Percentiles rank a stretch among this genome's conserved stretches.
phyloP scores from a whole-genome alignment of 345 rosid species.

The Cochlearia excelsa region DNA sequence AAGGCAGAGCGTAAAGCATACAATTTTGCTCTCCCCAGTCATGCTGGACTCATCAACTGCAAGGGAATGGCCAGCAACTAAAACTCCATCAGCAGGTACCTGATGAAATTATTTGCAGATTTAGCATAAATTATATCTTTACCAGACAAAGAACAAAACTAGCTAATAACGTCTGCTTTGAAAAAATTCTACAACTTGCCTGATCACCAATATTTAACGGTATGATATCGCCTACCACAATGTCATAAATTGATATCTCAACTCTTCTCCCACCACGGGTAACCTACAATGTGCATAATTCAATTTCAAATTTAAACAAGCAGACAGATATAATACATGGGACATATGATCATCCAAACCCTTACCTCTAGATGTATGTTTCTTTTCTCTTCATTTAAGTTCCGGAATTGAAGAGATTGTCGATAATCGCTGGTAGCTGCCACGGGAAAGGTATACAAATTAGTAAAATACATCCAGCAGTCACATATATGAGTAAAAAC shows the following conservation, averaged over 20 bases:
- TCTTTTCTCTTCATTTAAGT: slow-evolving; percentile 89
- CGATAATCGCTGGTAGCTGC: slow-evolving; percentile 95
- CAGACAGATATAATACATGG: slow-evolving; percentile 12
- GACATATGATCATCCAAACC: slow-evolving; percentile 10
- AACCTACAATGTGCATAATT: slow-evolving; percentile 46
- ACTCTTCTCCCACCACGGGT: slow-evolving; percentile 78
- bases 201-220: slow-evolving; percentile 98
- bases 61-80: slow-evolving; percentile 79
- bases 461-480: slow-evolving; percentile 9
- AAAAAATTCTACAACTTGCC: slow-evolving; percentile 41
- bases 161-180: slow-evolving; percentile 1
- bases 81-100: slow-evolving; percentile 97
- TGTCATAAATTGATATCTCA: slow-evolving; percentile 85
- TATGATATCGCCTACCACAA: slow-evolving; percentile 89
- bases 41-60: slow-evolving; percentile 97
- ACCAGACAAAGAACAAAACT: not conserved
- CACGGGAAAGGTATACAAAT: slow-evolving; percentile 16
- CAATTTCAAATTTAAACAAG: slow-evolving; percentile 14
- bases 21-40: slow-evolving; percentile 99
- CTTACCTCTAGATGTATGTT: slow-evolving; percentile 88
- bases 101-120: slow-evolving; percentile 27
- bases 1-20: slow-evolving; percentile 30
- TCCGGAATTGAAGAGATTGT: slow-evolving; percentile 97
- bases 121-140: slow-evolving; percentile 8
- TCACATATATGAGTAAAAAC: slow-evolving; percentile 10